Evolutionary conservation across 2,329 filamentous ascomycete species (phyloP).

Genomic region (Xylaria sp.): DNA sequence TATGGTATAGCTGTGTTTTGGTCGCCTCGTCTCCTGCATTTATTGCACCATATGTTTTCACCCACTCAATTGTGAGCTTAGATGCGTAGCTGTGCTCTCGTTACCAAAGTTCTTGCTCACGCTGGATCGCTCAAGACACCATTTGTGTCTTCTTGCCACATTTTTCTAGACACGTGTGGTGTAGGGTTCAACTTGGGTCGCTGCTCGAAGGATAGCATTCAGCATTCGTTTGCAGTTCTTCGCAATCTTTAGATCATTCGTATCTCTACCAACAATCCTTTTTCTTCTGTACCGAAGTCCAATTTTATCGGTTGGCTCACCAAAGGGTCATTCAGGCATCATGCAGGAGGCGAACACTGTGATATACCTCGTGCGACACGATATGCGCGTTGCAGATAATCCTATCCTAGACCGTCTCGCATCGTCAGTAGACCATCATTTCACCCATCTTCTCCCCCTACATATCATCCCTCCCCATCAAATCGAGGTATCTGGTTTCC

Average conservation of each 20-base stretch:
- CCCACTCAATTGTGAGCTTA: not conserved
- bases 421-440: slow-evolving; percentile 62
- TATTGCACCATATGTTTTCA: not conserved
- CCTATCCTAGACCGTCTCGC: slow-evolving; percentile 72
- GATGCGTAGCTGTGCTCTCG: not conserved
- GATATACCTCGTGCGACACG: slow-evolving; percentile 77
- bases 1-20: not conserved
- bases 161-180: not conserved
- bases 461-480: slow-evolving; percentile 77
- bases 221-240: not conserved
- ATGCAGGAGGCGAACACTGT: slow-evolving; percentile 63
- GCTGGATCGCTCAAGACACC: not conserved
- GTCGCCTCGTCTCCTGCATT: not conserved
- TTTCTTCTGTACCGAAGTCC: slow-evolving; percentile 12
- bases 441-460: slow-evolving; percentile 77
- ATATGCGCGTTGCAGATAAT: slow-evolving; percentile 79
- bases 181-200: not conserved
- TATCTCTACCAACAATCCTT: not conserved
- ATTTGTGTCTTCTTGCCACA: not conserved
- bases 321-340: slow-evolving; percentile 18
- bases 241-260: not conserved
- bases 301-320: slow-evolving; percentile 12
- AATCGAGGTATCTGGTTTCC: slow-evolving; percentile 79
- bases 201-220: not conserved
- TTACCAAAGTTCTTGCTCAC: not conserved